Percentiles rank a stretch among this genome's conserved stretches.
These are phyloP conservation scores for Mortierella claussenii DNA, from an alignment of 192 early-diverging fungal genomes.

Conservation along the genomic window DNA sequence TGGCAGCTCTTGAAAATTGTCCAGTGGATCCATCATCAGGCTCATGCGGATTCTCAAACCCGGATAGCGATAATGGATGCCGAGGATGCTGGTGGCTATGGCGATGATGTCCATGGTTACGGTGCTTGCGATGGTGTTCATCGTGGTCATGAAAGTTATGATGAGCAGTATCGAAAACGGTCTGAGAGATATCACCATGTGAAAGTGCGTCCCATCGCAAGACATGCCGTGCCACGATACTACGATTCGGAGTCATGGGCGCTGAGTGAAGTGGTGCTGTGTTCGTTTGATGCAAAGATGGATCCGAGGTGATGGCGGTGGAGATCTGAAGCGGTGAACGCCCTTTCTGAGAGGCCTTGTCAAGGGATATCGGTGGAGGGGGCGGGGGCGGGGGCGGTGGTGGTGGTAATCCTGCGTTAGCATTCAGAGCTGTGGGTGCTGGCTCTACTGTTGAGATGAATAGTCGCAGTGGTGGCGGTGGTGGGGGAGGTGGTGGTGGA, in stretches of 20 bases:
- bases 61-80: neutral
- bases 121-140: slow-evolving; percentile 1
- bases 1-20: too few relatives aligned
- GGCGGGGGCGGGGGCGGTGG: slow-evolving; percentile 23
- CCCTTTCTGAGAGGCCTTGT: neutral
- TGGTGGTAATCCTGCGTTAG: neutral
- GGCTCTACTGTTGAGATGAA: too few relatives aligned
- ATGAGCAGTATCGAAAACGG: slow-evolving; percentile 41
- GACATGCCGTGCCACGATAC: slow-evolving; percentile 31
- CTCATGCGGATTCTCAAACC: too few relatives aligned
- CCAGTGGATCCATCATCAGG: too few relatives aligned
- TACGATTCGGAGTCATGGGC: slow-evolving; percentile 22
- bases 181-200: slow-evolving; percentile 40
- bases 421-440: neutral
- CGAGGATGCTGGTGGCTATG: neutral
- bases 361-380: slow-evolving; percentile 25
- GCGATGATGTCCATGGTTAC: neutral
- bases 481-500: neutral
- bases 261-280: neutral
- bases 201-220: slow-evolving; percentile 46
- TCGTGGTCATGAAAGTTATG: slow-evolving; percentile 3
- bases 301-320: neutral
- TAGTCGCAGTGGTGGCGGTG: neutral
- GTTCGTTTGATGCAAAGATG: neutral
- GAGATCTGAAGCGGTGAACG: slow-evolving; percentile 20